Evolutionary conservation across 2,329 filamentous ascomycete genomes (phyloP).

Genomic region (Aspergillus novofumigatus): DNA sequence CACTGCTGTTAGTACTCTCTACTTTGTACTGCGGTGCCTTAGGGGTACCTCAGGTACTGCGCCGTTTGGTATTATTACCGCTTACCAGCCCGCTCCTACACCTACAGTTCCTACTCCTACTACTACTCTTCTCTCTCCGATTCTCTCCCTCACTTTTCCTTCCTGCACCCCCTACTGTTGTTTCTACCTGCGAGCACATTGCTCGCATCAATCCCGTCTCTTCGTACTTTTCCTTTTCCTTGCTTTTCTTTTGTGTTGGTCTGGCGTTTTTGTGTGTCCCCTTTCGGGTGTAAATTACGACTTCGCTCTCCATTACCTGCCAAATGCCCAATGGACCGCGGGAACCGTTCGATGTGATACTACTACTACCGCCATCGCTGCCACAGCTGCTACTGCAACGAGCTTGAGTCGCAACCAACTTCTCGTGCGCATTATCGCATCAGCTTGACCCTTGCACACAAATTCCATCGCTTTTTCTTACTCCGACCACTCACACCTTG

Average conservation of each 20-base stretch:
- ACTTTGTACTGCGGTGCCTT: background rate
- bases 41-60: background rate
- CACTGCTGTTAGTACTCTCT: background rate
- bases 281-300: background rate
- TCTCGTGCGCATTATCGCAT: constrained; percentile 14
- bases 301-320: constrained; percentile 8
- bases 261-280: constrained; percentile 23
- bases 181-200: constrained; percentile 15
- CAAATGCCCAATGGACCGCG: constrained; percentile 14
- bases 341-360: constrained; percentile 18
- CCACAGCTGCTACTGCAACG: background rate
- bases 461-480: constrained; percentile 16
- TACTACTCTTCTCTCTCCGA: background rate
- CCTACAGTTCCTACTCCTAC: no score
- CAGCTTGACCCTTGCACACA: constrained; percentile 10
- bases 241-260: constrained; percentile 25
- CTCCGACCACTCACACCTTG: constrained; percentile 21
- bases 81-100: background rate
- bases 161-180: constrained; percentile 5
- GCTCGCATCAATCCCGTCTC: constrained; percentile 17
- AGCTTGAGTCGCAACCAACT: constrained; percentile 6
- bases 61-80: background rate
- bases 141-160: constrained; percentile 4
- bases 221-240: constrained; percentile 13
- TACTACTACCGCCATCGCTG: background rate